Evolutionary conservation across 2,329 filamentous ascomycete genomes (phyloP), one percentile per base, ranked within the genome.

Genomic region (Colletotrichum sp.): DNA sequence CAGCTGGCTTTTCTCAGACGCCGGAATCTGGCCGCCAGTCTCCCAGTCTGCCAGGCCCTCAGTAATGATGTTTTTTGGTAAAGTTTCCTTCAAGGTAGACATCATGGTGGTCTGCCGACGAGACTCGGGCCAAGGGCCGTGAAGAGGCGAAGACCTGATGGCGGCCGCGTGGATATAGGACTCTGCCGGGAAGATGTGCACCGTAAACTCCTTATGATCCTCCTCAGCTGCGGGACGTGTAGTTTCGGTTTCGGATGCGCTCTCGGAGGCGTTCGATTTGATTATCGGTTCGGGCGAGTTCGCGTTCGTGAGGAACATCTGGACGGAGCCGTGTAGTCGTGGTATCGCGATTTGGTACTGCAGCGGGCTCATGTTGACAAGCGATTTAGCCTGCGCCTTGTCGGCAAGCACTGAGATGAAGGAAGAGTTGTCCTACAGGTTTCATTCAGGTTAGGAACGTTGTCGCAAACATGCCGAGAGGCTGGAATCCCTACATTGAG

Each of bases 351-450:
- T 79, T 30, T 84, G 84, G 78, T 89, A 91, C 34, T 83, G 83
- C 57, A 91, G 81, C 2, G 90, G 90, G 75, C 90, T 90, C 34
- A 80, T 80, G 28, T 80, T 75, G 48, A 90, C 75, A n/a, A 91
- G 83, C 44, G 79, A 78, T 4, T 78, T 72, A 15, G 87, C 89
- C 15, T 84, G 85, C 6, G 83, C 81, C 18, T 82, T 79, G 22
- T 84, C 85, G 63, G 83, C 84, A 22, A 89, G 86, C 28, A 92
- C 83, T 15, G 87, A 88, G 55, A 92, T 82, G 80, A 91, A 92
- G 26, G 88, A 87, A 26, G 86, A 85, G 30, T 86, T 83, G 64
- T 89, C 83, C 59, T 88, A 85, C 88, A 90, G 72, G 15, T 22
- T 52, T 2, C n/a, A 5, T 22, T 1, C 44, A 52, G n/a, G 12